phyloP scores from a whole-genome alignment of 1,139 yeast species.

The Blastobotrys apis region DNA sequence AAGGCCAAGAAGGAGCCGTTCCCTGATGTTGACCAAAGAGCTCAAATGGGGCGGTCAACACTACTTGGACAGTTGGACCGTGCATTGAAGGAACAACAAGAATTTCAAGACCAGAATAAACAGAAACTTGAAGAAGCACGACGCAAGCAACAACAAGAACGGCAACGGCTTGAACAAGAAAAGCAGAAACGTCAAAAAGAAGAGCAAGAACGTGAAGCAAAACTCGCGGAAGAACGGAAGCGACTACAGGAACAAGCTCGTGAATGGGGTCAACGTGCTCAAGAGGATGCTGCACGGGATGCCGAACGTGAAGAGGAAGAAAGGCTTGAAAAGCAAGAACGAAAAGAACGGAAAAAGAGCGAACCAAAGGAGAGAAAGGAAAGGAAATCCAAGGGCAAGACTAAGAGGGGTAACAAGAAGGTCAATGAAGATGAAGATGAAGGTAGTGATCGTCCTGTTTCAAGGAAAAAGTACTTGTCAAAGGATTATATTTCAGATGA shows the following conservation, averaged over 20 bases:
- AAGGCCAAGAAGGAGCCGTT: conserved; percentile 63
- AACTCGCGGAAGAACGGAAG: conserved; percentile 81
- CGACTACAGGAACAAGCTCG: conserved; percentile 76
- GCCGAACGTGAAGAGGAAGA: conserved; percentile 36
- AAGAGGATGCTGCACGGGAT: conserved; percentile 26
- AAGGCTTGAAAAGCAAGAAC: conserved; percentile 25
- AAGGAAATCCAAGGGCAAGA: conserved; percentile 17
- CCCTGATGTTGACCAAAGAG: conserved; percentile 82
- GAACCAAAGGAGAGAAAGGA: conserved; percentile 19
- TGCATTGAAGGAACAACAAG: conserved; percentile 67
- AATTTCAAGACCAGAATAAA: conserved; percentile 54
- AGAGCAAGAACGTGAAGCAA: conserved; percentile 61
- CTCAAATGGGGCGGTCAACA: conserved; percentile 75
- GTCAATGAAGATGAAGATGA: conserved; percentile 10
- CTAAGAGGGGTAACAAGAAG: neutral
- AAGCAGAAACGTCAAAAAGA: conserved; percentile 30
- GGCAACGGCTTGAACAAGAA: conserved; percentile 41
- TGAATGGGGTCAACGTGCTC: conserved; percentile 62
- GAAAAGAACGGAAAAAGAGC: conserved; percentile 18
- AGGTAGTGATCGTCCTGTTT: conserved; percentile 17
- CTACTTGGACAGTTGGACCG: conserved; percentile 66
- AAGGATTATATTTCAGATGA: conserved; percentile 10
- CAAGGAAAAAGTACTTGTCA: conserved; percentile 4
- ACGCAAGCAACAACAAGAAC: conserved; percentile 58
- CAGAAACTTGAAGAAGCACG: conserved; percentile 70